Conservation (phyloP, 805 yeast genomes). For the Candida vartiovaarae region DNA sequence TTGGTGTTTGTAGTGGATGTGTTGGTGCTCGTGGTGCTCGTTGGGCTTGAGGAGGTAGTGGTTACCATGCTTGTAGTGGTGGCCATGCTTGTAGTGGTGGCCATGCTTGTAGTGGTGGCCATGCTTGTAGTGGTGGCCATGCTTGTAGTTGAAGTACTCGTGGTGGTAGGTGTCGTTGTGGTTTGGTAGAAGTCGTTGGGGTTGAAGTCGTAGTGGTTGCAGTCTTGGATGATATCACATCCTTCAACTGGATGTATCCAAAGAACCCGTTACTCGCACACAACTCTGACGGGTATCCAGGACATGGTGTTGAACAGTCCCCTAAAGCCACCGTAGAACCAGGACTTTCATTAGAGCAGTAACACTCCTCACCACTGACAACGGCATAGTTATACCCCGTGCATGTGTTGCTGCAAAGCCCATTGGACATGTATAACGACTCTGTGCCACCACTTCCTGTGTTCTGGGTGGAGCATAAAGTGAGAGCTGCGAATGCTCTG, state of each 20-base stretch:
- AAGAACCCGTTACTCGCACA: conserved; percentile 33
- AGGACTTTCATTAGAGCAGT: conserved; percentile 38
- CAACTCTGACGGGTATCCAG: conserved; percentile 35
- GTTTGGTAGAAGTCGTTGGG: no score
- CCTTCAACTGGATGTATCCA: conserved; percentile 32
- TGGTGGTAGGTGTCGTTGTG: no score
- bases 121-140: no score
- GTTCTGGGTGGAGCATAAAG: conserved; percentile 16
- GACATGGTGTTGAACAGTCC: conserved; percentile 32
- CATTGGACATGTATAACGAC: conserved; percentile 31
- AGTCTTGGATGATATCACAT: conserved; percentile 4
- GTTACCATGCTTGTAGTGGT: background rate
- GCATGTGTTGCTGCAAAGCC: conserved; percentile 35
- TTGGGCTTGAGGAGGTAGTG: conserved; percentile 9
- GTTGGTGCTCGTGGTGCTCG: conserved; percentile 13
- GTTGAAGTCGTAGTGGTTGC: no score
- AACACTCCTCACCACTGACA: conserved; percentile 32
- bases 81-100: no score
- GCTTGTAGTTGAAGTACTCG: no score
- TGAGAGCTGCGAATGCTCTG: conserved; percentile 3
- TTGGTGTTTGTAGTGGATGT: conserved; percentile 14
- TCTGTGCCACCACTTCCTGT: conserved; percentile 13
- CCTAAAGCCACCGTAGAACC: conserved; percentile 26
- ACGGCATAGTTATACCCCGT: conserved; percentile 40
- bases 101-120: no score